Base-by-base conservation (phyloP, 306 rosid genomes). In the Fragaria ananassa region DNA sequence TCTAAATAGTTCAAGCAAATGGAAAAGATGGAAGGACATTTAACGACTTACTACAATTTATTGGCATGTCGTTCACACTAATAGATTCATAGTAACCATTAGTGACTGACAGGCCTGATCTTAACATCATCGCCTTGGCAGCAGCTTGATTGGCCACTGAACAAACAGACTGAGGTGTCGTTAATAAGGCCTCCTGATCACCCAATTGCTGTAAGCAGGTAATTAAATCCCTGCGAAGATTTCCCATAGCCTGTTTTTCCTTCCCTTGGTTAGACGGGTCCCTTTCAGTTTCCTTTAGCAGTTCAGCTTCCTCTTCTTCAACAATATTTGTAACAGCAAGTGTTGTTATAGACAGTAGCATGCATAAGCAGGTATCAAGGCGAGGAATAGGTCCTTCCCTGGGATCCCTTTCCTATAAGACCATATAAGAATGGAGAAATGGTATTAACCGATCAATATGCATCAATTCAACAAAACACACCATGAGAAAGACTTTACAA, bases 131-230 rank as follows among this genome's bases (percentile, higher is more conserved):
- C 74, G 97, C 97, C 87, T 91, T 93, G 79, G 88, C 87, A 72
- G 97, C 96, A 86, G 98, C 98, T 85, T 93, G 91, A 88, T 93
- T 93, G 76, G 88, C 97, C 58, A 77, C 88, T 57, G 60, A 74
- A 79, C 63, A 70, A 83, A 87, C 85, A 82, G 85, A 78, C 77
- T 83, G 90, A 78, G 97, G 96, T 61, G 97, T 85, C 71, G 81
- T 82, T 79, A 93, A 77, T 77, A 93, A 88, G 87, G 74, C 63
- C 70, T 86, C 89, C 71, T 85, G 89, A 75, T 91, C 88, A 61
- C 98, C 96, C 86, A 93, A 83, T 73, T 76, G 78, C 86, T 90
- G 94, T 83, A 94, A 89, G 86, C 97, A 78, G 73, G 85, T 83
- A 68, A 90, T 77, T 85, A 94, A 79, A 76, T 87, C 96, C 75